phyloP scores from a whole-genome alignment of 495 filamentous ascomycete genomes.

The Podospora appendiculata region DNA sequence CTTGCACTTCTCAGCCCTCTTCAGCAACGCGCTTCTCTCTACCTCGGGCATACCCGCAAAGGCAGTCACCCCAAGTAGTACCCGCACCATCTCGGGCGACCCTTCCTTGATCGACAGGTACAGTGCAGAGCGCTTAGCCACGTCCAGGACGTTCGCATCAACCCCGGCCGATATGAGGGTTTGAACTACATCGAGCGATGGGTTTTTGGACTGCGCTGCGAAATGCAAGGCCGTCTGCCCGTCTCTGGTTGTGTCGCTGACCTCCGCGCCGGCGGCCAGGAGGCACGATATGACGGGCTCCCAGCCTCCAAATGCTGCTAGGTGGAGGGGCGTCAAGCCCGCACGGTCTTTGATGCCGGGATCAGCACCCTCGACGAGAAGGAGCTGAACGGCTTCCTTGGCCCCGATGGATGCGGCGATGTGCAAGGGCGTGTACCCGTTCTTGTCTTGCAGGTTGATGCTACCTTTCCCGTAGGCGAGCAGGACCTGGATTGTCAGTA shows the following conservation, averaged over 20 bases:
- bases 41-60: neutral
- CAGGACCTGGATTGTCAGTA: constrained; percentile 11
- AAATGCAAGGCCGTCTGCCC: constrained; percentile 6
- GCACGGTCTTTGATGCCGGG: constrained; percentile 3
- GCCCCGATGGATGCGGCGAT: constrained; percentile 14
- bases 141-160: constrained; percentile 2
- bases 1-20: neutral
- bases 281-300: constrained; percentile 8
- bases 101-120: constrained; percentile 9
- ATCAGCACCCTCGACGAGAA: constrained; percentile 9
- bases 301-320: constrained; percentile 11
- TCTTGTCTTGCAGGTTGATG: constrained; percentile 9
- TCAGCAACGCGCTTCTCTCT: neutral
- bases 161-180: neutral
- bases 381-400: constrained; percentile 8
- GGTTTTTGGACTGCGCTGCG: constrained; percentile 1
- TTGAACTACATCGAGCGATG: neutral
- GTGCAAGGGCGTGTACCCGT: constrained; percentile 15
- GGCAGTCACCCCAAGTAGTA: constrained; percentile 5
- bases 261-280: constrained; percentile 5
- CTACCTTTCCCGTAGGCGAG: constrained; percentile 12
- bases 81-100: constrained; percentile 9
- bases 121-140: neutral
- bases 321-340: constrained; percentile 14
- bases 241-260: neutral